Conservation (phyloP, 805 yeast species). For the Yamadazyma sp. region DNA sequence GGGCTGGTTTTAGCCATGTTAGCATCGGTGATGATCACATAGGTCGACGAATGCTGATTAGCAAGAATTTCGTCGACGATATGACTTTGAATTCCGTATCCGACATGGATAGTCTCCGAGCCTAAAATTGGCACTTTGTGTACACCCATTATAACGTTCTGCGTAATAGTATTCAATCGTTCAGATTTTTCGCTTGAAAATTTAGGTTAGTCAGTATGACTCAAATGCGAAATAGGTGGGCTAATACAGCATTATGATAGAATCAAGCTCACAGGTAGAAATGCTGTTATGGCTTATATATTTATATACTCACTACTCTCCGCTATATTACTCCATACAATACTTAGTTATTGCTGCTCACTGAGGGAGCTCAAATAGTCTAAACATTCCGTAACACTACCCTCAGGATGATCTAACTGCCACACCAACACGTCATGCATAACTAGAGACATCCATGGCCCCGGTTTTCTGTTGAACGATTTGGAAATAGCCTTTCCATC, state of each 20-base stretch:
- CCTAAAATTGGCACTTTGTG: conserved; percentile 77
- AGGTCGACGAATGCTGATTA: conserved; percentile 78
- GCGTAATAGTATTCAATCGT: too few relatives aligned
- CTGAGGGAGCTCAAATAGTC: too few relatives aligned
- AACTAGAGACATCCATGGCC: conserved; percentile 77
- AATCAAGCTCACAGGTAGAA: too few relatives aligned
- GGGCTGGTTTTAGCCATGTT: conserved; percentile 71
- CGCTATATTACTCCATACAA: too few relatives aligned
- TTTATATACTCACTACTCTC: too few relatives aligned
- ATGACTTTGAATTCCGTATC: conserved; percentile 74
- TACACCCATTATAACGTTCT: conserved; percentile 23
- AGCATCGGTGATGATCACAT: conserved; percentile 85
- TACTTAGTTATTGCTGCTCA: too few relatives aligned
- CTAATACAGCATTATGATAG: too few relatives aligned
- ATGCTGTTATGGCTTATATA: too few relatives aligned
- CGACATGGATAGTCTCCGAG: conserved; percentile 82
- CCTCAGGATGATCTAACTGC: conserved; percentile 76
- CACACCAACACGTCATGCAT: conserved; percentile 59
- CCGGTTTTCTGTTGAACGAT: conserved; percentile 61
- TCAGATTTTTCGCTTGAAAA: too few relatives aligned
- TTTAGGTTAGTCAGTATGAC: too few relatives aligned
- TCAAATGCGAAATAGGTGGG: too few relatives aligned
- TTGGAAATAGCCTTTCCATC: conserved; percentile 71
- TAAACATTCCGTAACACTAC: conserved; percentile 54
- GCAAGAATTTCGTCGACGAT: conserved; percentile 66